Evolutionary conservation across 1,284 basidiomycete genomes (phyloP).

Genomic region (Lignosus rhinocerotis): DNA sequence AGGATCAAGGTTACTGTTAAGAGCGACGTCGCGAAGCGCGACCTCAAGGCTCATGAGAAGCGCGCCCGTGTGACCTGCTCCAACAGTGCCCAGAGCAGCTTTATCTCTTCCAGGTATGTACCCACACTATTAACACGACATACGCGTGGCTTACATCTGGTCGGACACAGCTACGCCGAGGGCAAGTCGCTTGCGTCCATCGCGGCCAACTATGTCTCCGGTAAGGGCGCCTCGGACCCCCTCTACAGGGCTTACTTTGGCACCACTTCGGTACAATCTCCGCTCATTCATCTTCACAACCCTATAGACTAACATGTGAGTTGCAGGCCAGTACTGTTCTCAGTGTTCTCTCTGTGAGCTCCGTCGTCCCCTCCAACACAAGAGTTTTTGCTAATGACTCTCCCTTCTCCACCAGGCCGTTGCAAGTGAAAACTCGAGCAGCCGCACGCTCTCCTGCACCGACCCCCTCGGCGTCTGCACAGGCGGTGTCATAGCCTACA

Average conservation of each 20-base stretch:
- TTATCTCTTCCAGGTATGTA: slow-evolving; percentile 25
- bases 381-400: neutral
- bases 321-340: slow-evolving; percentile 18
- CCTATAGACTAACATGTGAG: neutral
- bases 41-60: slow-evolving; percentile 22
- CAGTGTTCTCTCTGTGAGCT: slow-evolving; percentile 16
- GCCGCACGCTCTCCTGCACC: slow-evolving; percentile 26
- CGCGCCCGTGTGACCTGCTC: slow-evolving; percentile 26
- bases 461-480: slow-evolving; percentile 27
- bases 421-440: slow-evolving; percentile 28
- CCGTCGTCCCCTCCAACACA: neutral
- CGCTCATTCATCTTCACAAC: no score
- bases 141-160: neutral
- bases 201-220: slow-evolving; percentile 24
- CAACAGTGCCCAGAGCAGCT: slow-evolving; percentile 20
- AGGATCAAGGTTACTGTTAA: slow-evolving; percentile 21
- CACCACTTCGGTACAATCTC: slow-evolving; percentile 14
- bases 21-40: slow-evolving; percentile 25
- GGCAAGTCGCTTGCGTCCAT: slow-evolving; percentile 27
- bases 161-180: slow-evolving; percentile 19
- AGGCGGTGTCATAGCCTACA: slow-evolving; percentile 28
- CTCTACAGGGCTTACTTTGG: slow-evolving; percentile 30
- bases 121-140: no score
- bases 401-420: slow-evolving; percentile 4
- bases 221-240: slow-evolving; percentile 20